Conservation (phyloP, 257 asterid species). For the Lithospermum erythrorhizon region DNA sequence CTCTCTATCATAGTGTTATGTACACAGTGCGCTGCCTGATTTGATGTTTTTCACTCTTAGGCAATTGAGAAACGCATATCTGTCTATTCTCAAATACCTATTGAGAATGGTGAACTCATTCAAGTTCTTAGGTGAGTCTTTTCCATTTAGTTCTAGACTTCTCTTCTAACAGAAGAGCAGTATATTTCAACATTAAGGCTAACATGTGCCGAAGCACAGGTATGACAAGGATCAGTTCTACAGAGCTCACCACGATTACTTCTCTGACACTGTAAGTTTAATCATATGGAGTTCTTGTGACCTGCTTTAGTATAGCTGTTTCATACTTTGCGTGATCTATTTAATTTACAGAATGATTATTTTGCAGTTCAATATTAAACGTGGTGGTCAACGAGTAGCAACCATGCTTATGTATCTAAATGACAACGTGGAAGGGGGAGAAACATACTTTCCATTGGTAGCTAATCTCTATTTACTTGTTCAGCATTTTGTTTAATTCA, state of each 20-base stretch:
- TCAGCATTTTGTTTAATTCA: no score
- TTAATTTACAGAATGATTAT: slow-evolving; percentile 5
- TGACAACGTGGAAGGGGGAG: slow-evolving; percentile 67
- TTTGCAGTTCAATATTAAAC: slow-evolving; percentile 51
- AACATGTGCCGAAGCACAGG: slow-evolving; percentile 86
- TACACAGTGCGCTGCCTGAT: not conserved
- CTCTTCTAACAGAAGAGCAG: slow-evolving; percentile 14
- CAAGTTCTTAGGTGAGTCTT: slow-evolving; percentile 63
- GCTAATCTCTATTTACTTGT: slow-evolving; percentile 2
- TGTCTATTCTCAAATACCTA: slow-evolving; percentile 71
- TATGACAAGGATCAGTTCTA: slow-evolving; percentile 69
- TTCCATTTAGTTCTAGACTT: slow-evolving; percentile 12
- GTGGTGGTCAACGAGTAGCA: slow-evolving; percentile 68
- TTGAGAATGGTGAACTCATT: slow-evolving; percentile 82
- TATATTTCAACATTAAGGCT: slow-evolving; percentile 42
- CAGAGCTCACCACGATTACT: slow-evolving; percentile 77
- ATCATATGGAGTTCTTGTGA: slow-evolving; percentile 7
- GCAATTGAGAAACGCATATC: slow-evolving; percentile 82
- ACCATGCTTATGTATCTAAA: slow-evolving; percentile 66
- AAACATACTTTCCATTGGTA: slow-evolving; percentile 61
- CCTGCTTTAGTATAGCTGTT: not conserved
- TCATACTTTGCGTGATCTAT: not conserved
- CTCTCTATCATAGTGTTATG: not conserved
- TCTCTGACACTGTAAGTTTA: slow-evolving; percentile 57
- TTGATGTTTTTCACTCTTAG: slow-evolving; percentile 27